Conservation (phyloP, 495 filamentous ascomycete genomes). For the Daldinia loculata region DNA sequence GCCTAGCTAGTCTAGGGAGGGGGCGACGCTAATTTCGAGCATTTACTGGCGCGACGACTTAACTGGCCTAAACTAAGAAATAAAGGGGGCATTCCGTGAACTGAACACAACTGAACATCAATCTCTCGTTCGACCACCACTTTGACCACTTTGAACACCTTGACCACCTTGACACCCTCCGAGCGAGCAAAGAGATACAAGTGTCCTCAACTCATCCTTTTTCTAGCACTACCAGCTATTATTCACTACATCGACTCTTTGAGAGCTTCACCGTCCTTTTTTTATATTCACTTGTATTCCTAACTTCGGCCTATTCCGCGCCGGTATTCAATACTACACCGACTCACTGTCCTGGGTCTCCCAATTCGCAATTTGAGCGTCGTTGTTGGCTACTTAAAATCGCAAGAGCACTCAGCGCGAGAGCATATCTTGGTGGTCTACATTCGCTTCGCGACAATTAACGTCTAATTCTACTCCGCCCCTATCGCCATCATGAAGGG, state of each 20-base stretch:
- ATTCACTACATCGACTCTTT: neutral
- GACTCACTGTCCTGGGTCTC: slow-evolving; percentile 10
- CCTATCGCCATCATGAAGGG: slow-evolving; percentile 53
- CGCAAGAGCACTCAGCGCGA: slow-evolving; percentile 9
- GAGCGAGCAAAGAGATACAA: neutral
- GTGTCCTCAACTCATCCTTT: slow-evolving; percentile 23
- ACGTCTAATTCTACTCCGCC: slow-evolving; percentile 3
- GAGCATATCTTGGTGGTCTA: slow-evolving; percentile 1
- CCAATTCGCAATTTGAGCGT: slow-evolving; percentile 11
- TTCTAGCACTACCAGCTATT: neutral
- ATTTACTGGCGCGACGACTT: slow-evolving; percentile 33
- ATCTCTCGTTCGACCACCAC: slow-evolving; percentile 29
- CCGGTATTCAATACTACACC: slow-evolving; percentile 16
- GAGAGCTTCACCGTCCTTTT: neutral
- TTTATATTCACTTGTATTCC: neutral
- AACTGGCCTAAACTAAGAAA: slow-evolving; percentile 38
- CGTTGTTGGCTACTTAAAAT: slow-evolving; percentile 28
- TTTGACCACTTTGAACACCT: neutral
- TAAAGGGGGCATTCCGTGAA: slow-evolving; percentile 30
- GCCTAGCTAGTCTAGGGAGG: neutral
- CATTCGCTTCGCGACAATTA: slow-evolving; percentile 21
- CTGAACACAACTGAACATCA: slow-evolving; percentile 24
- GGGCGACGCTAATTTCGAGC: slow-evolving; percentile 34
- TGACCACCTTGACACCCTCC: slow-evolving; percentile 4
- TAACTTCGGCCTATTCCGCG: neutral